Evolutionary conservation across 2,329 filamentous ascomycete species (phyloP).

Genomic region (Exophiala sp.): DNA sequence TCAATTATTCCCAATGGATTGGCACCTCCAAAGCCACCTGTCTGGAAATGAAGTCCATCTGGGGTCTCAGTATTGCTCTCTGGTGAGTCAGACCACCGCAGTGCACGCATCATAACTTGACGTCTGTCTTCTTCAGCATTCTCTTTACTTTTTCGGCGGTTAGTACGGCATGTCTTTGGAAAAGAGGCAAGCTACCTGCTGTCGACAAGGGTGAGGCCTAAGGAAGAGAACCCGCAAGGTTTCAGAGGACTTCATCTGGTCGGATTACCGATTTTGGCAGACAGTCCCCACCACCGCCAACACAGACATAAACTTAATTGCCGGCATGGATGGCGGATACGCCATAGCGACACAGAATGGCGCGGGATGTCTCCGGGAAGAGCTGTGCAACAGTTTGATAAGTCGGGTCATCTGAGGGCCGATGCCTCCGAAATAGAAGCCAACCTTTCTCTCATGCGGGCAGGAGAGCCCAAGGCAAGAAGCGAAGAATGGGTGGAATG

Average conservation of each 20-base stretch:
- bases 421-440: too few relatives aligned
- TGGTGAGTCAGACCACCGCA: conserved; percentile 45
- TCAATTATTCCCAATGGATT: conserved; percentile 52
- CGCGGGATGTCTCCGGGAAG: too few relatives aligned
- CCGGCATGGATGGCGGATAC: background rate
- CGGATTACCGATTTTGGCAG: background rate
- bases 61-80: conserved; percentile 76
- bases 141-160: conserved; percentile 61
- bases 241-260: background rate
- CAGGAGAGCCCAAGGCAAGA: too few relatives aligned
- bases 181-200: conserved; percentile 46
- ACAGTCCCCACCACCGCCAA: background rate
- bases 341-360: too few relatives aligned
- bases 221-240: conserved; percentile 6
- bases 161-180: conserved; percentile 57
- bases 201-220: conserved; percentile 49
- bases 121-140: conserved; percentile 42
- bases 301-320: background rate
- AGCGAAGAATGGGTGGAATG: too few relatives aligned
- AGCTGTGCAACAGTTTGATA: too few relatives aligned
- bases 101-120: conserved; percentile 6
- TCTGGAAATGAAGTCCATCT: conserved; percentile 77
- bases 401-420: too few relatives aligned
- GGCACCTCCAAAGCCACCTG: conserved; percentile 62
- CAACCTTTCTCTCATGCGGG: too few relatives aligned